Evolutionary conservation across 139 green algal genomes (phyloP).

Genomic region (Tetradesmus obliquus): DNA sequence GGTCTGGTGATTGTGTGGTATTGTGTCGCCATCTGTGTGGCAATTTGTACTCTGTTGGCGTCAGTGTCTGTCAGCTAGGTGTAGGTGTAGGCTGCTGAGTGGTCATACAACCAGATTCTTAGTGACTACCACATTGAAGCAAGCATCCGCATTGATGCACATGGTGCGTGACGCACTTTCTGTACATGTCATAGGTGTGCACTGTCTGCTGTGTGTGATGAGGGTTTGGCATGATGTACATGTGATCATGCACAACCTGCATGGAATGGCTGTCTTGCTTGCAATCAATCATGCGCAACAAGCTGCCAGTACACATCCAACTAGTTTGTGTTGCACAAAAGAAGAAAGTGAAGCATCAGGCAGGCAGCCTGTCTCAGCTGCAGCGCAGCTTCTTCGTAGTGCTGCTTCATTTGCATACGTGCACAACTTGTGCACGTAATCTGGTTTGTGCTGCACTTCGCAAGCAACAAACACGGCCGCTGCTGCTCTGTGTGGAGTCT

Average conservation of each 20-base stretch:
- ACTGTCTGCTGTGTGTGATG: background rate
- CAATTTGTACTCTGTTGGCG: background rate
- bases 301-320: background rate
- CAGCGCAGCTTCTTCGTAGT: too few species aligned
- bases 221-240: background rate
- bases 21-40: background rate
- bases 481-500: background rate
- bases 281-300: background rate
- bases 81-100: background rate
- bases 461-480: too few species aligned
- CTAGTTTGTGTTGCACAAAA: too few species aligned
- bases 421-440: too few species aligned
- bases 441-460: too few species aligned
- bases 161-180: background rate
- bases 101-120: too few species aligned
- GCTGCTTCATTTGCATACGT: too few species aligned
- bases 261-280: background rate
- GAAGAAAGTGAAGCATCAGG: too few species aligned
- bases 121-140: background rate
- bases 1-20: background rate
- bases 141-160: background rate
- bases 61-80: background rate
- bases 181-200: background rate
- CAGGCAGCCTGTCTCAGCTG: too few species aligned
- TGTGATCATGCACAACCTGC: background rate